Evolutionary conservation across 73 alveolate species (phyloP).

Genomic region (Strombidium stylifer): DNA sequence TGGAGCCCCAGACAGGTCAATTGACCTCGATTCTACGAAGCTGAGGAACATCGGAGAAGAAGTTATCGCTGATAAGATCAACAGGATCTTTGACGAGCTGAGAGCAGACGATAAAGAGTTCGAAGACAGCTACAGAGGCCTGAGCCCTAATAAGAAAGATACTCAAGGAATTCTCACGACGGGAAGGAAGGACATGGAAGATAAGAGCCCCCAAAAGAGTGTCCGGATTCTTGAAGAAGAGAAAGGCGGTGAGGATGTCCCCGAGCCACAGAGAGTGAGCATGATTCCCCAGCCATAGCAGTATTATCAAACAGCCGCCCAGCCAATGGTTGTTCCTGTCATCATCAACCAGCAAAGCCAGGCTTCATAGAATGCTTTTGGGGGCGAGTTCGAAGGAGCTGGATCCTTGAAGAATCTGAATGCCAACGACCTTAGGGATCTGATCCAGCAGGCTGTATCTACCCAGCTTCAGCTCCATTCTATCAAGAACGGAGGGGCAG

Average conservation of each 20-base stretch:
- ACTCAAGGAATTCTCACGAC: neutral
- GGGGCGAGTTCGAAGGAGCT: too few species aligned
- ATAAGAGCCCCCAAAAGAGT: too few species aligned
- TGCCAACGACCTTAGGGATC: conserved; percentile 22
- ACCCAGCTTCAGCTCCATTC: conserved; percentile 16
- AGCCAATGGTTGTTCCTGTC: conserved; percentile 15
- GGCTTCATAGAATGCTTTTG: neutral
- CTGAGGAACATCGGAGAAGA: conserved; percentile 44
- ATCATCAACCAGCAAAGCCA: conserved; percentile 1
- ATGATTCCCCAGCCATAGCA: neutral
- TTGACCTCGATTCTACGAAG: neutral
- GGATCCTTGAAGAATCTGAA: neutral
- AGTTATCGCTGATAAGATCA: conserved; percentile 25
- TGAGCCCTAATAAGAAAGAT: neutral
- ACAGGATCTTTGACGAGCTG: conserved; percentile 27
- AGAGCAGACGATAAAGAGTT: conserved; percentile 3
- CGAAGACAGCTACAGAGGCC: neutral
- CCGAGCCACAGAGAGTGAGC: too few species aligned
- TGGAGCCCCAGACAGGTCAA: neutral
- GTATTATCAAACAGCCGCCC: neutral
- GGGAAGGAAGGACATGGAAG: neutral
- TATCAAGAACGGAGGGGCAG: neutral
- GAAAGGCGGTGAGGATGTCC: too few species aligned
- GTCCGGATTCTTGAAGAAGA: too few species aligned
- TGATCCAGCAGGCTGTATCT: conserved; percentile 12